Base-by-base conservation (phyloP, 345 rosid genomes). In the Orychophragmus violaceus region DNA sequence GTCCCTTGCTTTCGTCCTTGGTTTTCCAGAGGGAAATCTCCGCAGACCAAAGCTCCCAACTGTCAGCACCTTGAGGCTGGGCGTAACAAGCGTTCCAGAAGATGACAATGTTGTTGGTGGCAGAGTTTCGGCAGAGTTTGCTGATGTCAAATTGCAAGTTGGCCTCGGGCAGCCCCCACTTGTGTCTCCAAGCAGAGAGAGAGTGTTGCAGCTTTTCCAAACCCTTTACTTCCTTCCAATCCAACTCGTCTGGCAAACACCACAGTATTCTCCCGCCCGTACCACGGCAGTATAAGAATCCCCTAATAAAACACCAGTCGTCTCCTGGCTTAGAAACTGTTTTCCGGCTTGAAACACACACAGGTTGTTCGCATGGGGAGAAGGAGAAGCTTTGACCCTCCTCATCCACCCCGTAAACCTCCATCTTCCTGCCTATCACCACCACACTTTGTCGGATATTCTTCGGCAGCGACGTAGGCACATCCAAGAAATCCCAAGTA, bases 201-300 rank as follows among this genome's bases (percentile, higher is more conserved):
- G 5, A 13, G 12, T 42, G 22, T 51, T 51, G 56, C 37, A 60
- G 66, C 16, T 44, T 27, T 42, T 61, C 12, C 36, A 60, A 42
- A 27, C 65, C 52, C 25, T 60, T 60, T 3, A 60, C 52, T 42
- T 60, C 52, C 65, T 60, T 17, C 65, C 52, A 60, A 17, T 9
- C 9, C 52, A 25, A 24, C 8, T 42, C 53, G 11, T 42, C 4
- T 12, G 66, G 66, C 12, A 17, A 17, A 45, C 53, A 44, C 66
- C 66, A 61, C 1, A 61, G 18, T 61, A 61, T 28, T 7, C 9
- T 44, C 54, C 66, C 54, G 27, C 28, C 12, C 8, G 39, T 2
- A 3, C 5, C 41, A 28, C 27, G 41, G 6, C 27, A 28, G 17
- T 16, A 18, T 12, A 44, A 17, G 23, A 61, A 7, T 6, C 1